phyloP scores from a whole-genome alignment of 805 yeast genomes.

The Grigorovia yakushimaensis region DNA sequence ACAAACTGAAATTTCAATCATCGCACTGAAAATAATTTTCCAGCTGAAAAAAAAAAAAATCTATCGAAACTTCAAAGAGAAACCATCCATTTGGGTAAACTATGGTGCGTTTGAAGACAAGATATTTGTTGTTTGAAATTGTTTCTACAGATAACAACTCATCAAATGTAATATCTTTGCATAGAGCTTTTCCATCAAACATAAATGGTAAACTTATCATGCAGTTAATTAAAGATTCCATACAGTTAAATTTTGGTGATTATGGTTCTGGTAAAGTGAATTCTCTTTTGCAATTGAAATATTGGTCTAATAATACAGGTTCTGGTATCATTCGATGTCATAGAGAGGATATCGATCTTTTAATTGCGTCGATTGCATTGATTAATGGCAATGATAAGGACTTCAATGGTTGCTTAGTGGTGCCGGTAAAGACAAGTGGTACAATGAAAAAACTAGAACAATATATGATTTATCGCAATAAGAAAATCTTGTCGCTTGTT shows the following conservation, averaged over 20 bases:
- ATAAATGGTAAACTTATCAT: slow-evolving; percentile 43
- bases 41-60: too few species aligned
- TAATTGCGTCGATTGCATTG: slow-evolving; percentile 58
- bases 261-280: slow-evolving; percentile 59
- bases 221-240: slow-evolving; percentile 42
- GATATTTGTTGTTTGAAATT: slow-evolving; percentile 77
- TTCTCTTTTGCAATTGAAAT: slow-evolving; percentile 54
- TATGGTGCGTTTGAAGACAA: slow-evolving; percentile 85
- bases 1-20: not conserved
- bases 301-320: slow-evolving; percentile 71
- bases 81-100: too few species aligned
- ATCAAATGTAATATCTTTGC: slow-evolving; percentile 31
- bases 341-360: slow-evolving; percentile 49
- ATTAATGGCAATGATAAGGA: slow-evolving; percentile 41
- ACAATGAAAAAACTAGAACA: slow-evolving; percentile 79
- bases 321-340: slow-evolving; percentile 78
- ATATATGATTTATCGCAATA: slow-evolving; percentile 43
- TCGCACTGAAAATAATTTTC: too few species aligned
- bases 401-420: slow-evolving; percentile 35
- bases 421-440: slow-evolving; percentile 68
- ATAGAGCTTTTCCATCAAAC: slow-evolving; percentile 39
- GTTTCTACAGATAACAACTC: slow-evolving; percentile 4
- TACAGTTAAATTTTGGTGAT: slow-evolving; percentile 69
- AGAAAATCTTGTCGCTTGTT: slow-evolving; percentile 12
- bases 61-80: too few species aligned